Conservation (phyloP, 352 stramenopile species). For the Pythium phragmitis region DNA sequence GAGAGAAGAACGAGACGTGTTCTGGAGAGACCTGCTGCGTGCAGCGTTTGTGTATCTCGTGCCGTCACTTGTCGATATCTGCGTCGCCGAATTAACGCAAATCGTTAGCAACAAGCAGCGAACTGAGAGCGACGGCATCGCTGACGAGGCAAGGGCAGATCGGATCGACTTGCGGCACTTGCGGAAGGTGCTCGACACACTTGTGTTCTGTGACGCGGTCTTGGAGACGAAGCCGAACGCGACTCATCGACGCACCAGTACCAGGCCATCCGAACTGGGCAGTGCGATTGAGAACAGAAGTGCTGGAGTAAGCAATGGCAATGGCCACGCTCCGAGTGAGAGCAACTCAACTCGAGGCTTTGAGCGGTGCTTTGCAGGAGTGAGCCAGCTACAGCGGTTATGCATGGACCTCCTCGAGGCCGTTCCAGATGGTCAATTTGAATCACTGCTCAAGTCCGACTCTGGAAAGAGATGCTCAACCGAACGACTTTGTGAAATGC, state of each 20-base stretch:
- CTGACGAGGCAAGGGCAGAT: neutral
- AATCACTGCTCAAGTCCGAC: slow-evolving; percentile 59
- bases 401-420: slow-evolving; percentile 57
- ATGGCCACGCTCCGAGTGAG: slow-evolving; percentile 4
- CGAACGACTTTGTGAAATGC: slow-evolving; percentile 56
- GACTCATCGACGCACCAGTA: slow-evolving; percentile 23
- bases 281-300: slow-evolving; percentile 11
- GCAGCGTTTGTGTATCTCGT: slow-evolving; percentile 74
- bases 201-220: slow-evolving; percentile 64
- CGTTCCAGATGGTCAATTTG: slow-evolving; percentile 50
- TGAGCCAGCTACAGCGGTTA: slow-evolving; percentile 44
- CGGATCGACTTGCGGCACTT: slow-evolving; percentile 23
- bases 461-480: slow-evolving; percentile 68
- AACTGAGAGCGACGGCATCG: slow-evolving; percentile 2
- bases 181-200: slow-evolving; percentile 36
- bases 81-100: slow-evolving; percentile 41
- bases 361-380: slow-evolving; percentile 6
- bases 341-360: slow-evolving; percentile 9
- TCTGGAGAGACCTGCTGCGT: slow-evolving; percentile 69
- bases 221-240: slow-evolving; percentile 39
- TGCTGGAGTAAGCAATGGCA: slow-evolving; percentile 8
- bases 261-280: slow-evolving; percentile 8
- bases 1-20: slow-evolving; percentile 36
- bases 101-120: slow-evolving; percentile 24
- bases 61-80: slow-evolving; percentile 63